These are phyloP conservation scores for Lagenaria siceraria DNA, from an alignment of 306 rosid genomes.

Conservation along the genomic window DNA sequence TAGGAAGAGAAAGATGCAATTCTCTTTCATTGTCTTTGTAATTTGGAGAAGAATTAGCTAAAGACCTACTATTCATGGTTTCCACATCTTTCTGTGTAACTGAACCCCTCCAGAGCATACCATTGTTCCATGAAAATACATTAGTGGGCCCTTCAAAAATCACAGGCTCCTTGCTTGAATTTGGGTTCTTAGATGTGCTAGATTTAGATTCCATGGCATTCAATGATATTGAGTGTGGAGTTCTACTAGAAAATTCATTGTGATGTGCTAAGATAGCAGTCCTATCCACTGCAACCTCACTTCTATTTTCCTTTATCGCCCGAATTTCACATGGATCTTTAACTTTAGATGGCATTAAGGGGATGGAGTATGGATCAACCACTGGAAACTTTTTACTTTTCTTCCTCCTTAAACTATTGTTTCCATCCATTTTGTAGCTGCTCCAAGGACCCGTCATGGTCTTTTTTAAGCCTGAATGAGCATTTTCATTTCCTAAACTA, in stretches of 20 bases:
- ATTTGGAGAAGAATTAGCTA: conserved; percentile 25
- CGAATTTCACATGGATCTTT: conserved; percentile 20
- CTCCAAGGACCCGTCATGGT: conserved; percentile 24
- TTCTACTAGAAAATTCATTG: conserved; percentile 21
- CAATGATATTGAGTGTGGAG: conserved; percentile 20
- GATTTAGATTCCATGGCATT: conserved; percentile 28
- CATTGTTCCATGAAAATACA: conserved; percentile 21
- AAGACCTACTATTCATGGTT: conserved; percentile 23
- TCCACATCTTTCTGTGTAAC: conserved; percentile 29
- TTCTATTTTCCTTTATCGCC: conserved; percentile 19
- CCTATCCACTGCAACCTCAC: conserved; percentile 17
- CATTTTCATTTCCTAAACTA: conserved; percentile 25
- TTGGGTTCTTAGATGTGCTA: conserved; percentile 23
- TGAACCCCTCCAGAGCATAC: conserved; percentile 19
- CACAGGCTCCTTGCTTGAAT: conserved; percentile 39
- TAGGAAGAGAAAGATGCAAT: conserved; percentile 43
- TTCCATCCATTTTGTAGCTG: conserved; percentile 32
- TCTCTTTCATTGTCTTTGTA: conserved; percentile 28
- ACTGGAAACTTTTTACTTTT: conserved; percentile 40
- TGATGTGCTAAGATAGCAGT: conserved; percentile 21
- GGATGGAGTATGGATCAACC: conserved; percentile 18
- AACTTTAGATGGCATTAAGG: conserved; percentile 25
- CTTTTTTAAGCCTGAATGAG: conserved; percentile 20
- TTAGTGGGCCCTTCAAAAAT: conserved; percentile 27
- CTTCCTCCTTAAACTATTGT: conserved; percentile 35